Percentiles rank a stretch among this genome's conserved stretches.
These are phyloP conservation scores for Pythium sukuiense DNA, from an alignment of 352 stramenopile genomes.

Conservation along the genomic window DNA sequence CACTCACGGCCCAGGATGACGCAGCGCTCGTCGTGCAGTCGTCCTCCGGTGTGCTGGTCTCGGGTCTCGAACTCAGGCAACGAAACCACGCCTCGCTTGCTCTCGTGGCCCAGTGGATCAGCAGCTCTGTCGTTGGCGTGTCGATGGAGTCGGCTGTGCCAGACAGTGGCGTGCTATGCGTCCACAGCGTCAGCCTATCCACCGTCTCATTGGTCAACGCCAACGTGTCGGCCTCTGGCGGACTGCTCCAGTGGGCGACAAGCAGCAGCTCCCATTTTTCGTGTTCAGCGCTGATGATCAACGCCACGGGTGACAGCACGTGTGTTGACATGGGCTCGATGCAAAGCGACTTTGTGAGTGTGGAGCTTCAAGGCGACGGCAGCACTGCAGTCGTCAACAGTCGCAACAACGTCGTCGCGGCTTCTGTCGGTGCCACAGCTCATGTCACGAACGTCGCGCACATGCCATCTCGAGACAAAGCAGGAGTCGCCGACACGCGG, in stretches of 20 bases:
- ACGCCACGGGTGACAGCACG: background rate
- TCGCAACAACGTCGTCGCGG: background rate
- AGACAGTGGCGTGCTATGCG: constrained; percentile 5
- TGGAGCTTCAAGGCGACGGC: background rate
- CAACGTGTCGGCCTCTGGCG: background rate
- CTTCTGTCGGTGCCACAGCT: background rate
- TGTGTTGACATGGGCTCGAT: constrained; percentile 2
- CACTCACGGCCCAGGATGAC: background rate
- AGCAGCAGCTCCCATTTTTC: background rate
- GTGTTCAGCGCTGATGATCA: background rate
- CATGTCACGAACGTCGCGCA: background rate
- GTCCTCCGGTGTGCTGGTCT: background rate
- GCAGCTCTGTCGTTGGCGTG: background rate
- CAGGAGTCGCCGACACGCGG: background rate
- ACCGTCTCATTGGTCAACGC: background rate
- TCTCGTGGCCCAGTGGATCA: background rate
- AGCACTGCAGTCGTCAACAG: constrained; percentile 4
- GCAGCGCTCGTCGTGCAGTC: constrained; percentile 19
- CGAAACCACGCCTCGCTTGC: constrained; percentile 7
- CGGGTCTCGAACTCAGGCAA: background rate
- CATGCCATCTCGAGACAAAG: no score
- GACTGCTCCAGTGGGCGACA: constrained; percentile 11
- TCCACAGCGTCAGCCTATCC: constrained; percentile 4
- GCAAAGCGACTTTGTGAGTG: background rate
- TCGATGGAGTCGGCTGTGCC: background rate